Base-by-base conservation (phyloP, 2,329 filamentous ascomycete species). In the Diaporthe batatas region DNA sequence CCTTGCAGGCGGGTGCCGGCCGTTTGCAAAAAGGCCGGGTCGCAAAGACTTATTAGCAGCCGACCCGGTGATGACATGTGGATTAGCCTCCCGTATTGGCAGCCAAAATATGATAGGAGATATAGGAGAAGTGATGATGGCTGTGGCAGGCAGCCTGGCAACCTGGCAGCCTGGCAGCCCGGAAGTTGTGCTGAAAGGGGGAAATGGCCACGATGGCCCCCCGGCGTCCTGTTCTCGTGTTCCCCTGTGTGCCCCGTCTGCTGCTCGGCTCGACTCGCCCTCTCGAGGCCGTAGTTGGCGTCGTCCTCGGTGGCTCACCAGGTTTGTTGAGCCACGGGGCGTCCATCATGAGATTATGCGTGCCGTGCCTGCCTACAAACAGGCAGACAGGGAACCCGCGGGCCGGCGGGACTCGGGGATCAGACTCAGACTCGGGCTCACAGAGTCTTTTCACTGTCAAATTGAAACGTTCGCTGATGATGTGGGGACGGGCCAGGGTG, bases 391-490 rank as follows among this genome's bases (percentile, higher is more conserved):
- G n/a, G 42, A 49, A 21, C 14, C 10, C 36, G 57, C 57, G 23
- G 57, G 14, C 57, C 11, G 42, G 42, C 59, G 59, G 25, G 39
- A 47, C 39, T 64, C 25, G 59, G 11, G 47, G 12, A 5, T 42
- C 44, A 47, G 44, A 14, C 47, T 49, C 21, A 51, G 47, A 21
- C 18, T 51, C 42, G 23, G 59, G 29, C 44, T 65, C 32, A 25
- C 29, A 3, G 39, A 64, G 14, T 39, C 32, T 53, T 67, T 21
- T 25, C 29, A 53, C 62, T 67, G 11, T 39, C 32, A 67, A 67
- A 67, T 67, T 67, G 62, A 67, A 67, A 67, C 47, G 29, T 53
- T 53, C 62, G 47, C 62, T 67, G 44, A 65, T 65, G 62, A 65
- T 65, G 62, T 53, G 62, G 62, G n/a, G 62, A 16, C 47, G n/a